These are phyloP conservation scores for Alloteropsis angusta DNA, from an alignment of 202 grass and related monocot genomes.

Conservation along the genomic window DNA sequence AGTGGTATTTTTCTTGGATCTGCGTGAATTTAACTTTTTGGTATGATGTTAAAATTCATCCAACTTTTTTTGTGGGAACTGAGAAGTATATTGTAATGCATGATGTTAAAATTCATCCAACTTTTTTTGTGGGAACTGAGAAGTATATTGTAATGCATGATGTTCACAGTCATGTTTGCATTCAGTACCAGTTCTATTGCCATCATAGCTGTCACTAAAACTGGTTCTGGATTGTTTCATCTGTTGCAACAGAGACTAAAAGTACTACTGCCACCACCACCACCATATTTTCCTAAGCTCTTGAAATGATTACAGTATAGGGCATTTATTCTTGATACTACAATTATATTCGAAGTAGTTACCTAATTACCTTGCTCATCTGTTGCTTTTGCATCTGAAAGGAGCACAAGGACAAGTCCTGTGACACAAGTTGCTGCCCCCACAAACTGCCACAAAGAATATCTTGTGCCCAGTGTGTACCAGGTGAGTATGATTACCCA, in stretches of 20 bases:
- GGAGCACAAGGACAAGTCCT: constrained; percentile 66
- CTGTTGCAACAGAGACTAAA: not conserved
- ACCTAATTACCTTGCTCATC: constrained; percentile 29
- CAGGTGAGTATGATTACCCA: constrained; percentile 85
- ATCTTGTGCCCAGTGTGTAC: constrained; percentile 62
- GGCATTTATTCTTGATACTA: not conserved
- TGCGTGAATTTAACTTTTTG: constrained; percentile 14
- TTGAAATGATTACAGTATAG: not conserved
- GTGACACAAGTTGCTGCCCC: constrained; percentile 49
- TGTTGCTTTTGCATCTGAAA: constrained; percentile 49
- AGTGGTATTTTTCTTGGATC: constrained; percentile 56
- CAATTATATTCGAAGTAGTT: not conserved
- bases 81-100: not conserved
- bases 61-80: not conserved
- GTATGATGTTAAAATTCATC: not conserved
- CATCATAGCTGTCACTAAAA: not conserved
- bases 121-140: constrained; percentile 14
- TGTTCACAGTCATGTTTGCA: constrained; percentile 8
- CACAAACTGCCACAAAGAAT: constrained; percentile 52
- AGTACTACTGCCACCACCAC: not conserved
- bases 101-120: too few relatives aligned
- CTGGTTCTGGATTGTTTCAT: constrained; percentile 7
- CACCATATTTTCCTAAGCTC: not conserved
- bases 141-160: not conserved
- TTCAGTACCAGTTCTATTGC: not conserved